A percentile compares a stretch with the other conserved stretches of the same genome.
phyloP scores from a whole-genome alignment of 768 basidiomycete species.

The Tricholoma terreum region DNA sequence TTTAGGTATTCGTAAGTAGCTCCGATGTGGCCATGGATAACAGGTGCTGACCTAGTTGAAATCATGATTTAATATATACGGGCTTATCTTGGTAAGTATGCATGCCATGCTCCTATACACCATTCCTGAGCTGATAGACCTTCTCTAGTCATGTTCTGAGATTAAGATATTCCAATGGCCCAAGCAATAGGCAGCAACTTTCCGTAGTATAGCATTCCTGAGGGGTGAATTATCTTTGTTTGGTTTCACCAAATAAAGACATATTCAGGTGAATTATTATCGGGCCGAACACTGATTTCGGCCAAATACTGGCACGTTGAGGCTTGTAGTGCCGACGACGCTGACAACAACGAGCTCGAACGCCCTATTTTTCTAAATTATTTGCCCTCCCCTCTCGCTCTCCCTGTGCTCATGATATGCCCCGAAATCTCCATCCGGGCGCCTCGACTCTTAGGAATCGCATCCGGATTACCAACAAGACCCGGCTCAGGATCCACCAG shows the following conservation, averaged over 20 bases:
- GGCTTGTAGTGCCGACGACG: constrained; percentile 47
- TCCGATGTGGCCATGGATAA: neutral
- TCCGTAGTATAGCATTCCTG: constrained; percentile 3
- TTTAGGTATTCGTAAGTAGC: neutral
- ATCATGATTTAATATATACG: neutral
- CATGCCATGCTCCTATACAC: too few species aligned
- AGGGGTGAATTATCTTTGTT: constrained; percentile 25
- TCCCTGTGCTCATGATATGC: constrained; percentile 74
- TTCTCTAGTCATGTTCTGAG: neutral
- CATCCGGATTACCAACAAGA: constrained; percentile 92
- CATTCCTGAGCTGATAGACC: neutral
- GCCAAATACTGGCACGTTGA: constrained; percentile 59
- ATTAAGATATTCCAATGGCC: neutral
- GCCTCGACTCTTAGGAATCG: constrained; percentile 80
- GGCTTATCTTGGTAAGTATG: neutral
- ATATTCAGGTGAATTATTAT: constrained; percentile 37
- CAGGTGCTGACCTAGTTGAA: neutral
- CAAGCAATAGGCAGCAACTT: neutral
- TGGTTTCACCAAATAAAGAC: constrained; percentile 35
- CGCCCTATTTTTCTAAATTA: constrained; percentile 34
- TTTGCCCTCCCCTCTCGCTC: constrained; percentile 31
- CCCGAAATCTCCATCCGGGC: constrained; percentile 75
- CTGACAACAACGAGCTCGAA: constrained; percentile 44
- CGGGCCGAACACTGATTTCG: constrained; percentile 61
- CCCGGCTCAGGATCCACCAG: constrained; percentile 79